Evolutionary conservation across 2,329 filamentous ascomycete genomes (phyloP).

Genomic region (Mariannaea elegans): DNA sequence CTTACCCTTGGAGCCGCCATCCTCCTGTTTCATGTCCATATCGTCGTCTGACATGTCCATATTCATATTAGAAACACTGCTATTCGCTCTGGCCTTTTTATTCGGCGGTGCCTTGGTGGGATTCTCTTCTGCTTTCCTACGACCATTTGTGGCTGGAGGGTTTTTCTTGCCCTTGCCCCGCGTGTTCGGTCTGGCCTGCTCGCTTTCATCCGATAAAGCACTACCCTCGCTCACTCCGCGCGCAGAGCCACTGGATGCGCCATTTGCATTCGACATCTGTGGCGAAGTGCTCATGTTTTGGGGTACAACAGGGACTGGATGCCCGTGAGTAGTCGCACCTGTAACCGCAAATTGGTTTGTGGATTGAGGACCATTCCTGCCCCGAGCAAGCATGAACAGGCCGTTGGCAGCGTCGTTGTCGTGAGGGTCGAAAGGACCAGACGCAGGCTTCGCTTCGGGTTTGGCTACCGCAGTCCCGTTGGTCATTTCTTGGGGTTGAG

Average conservation of each 20-base stretch:
- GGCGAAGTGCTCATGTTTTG: conserved; percentile 56
- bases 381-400: conserved; percentile 85
- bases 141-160: conserved; percentile 65
- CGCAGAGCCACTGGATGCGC: conserved; percentile 54
- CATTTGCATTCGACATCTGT: conserved; percentile 60
- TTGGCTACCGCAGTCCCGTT: conserved; percentile 54
- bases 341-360: conserved; percentile 58
- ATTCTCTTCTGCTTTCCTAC: conserved; percentile 80
- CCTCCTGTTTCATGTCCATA: conserved; percentile 42
- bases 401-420: conserved; percentile 97
- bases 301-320: conserved; percentile 51
- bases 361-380: conserved; percentile 66
- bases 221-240: conserved; percentile 74
- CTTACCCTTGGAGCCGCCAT: conserved; percentile 38
- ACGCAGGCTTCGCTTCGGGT: conserved; percentile 58
- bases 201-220: conserved; percentile 77
- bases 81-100: conserved; percentile 74
- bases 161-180: conserved; percentile 77
- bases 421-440: conserved; percentile 83
- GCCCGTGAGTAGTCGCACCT: conserved; percentile 59
- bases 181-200: conserved; percentile 70
- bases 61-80: conserved; percentile 52
- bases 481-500: conserved; percentile 64
- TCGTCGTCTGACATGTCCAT: conserved; percentile 63
- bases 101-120: conserved; percentile 67